phyloP scores from a whole-genome alignment of 768 basidiomycete species.

The Auriscalpium orientale region DNA sequence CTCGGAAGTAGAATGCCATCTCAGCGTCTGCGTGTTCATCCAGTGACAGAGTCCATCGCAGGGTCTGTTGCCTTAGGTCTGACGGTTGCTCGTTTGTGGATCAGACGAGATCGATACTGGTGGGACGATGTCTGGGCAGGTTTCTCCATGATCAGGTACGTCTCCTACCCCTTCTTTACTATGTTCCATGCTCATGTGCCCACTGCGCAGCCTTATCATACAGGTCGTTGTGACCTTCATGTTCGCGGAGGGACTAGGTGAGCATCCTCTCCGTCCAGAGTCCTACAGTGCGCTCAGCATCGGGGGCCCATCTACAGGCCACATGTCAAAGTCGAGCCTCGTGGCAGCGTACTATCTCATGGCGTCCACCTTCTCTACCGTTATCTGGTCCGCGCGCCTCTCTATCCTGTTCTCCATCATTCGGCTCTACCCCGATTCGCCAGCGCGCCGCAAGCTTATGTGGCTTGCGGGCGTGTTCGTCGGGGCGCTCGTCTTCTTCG shows the following conservation, averaged over 20 bases:
- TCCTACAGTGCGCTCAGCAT: background rate
- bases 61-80: slow-evolving; percentile 16
- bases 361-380: slow-evolving; percentile 18
- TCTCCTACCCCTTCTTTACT: background rate
- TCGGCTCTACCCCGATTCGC: slow-evolving; percentile 36
- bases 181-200: background rate
- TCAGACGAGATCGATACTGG: slow-evolving; percentile 18
- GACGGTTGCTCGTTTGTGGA: slow-evolving; percentile 16
- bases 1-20: too few relatives aligned
- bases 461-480: slow-evolving; percentile 19
- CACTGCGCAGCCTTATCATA: slow-evolving; percentile 7
- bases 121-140: slow-evolving; percentile 21
- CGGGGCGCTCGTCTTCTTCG: slow-evolving; percentile 31
- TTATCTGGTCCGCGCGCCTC: slow-evolving; percentile 33
- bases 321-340: slow-evolving; percentile 12
- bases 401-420: slow-evolving; percentile 49
- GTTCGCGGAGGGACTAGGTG: slow-evolving; percentile 16
- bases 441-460: slow-evolving; percentile 3
- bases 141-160: slow-evolving; percentile 16
- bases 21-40: background rate
- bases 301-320: background rate
- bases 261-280: background rate
- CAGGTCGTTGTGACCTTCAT: slow-evolving; percentile 19
- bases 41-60: slow-evolving; percentile 20
- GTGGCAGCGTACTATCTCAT: slow-evolving; percentile 22